Base-by-base conservation (phyloP, 352 stramenopile species). In the Phytophthora pistaciae region DNA sequence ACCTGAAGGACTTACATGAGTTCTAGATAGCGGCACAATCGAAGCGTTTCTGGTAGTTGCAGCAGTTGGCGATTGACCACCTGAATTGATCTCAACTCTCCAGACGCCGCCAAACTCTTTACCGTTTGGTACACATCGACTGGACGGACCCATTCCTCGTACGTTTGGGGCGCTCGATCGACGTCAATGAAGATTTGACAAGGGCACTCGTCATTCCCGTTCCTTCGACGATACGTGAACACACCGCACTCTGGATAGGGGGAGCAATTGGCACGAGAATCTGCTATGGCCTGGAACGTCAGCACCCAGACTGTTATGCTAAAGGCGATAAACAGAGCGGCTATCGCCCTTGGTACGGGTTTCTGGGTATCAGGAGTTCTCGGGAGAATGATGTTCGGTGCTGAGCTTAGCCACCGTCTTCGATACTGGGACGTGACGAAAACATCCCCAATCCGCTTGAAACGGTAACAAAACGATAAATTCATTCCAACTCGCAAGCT, bases 401-500 rank as follows among this genome's bases (percentile, higher is more conserved):
- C 3, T 20, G 38, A 46, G 38, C 14, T 46, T 46, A 46, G 16
- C 38, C 38, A n/a, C 40, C 56, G n/a, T 10, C 58, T 44, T 13
- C 58, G 68, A 57, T 73, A 48, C 20, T 40, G 44, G 20, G 60
- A 61, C 54, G 60, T 61, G 14, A 75, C 33, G 18, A 75, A 56
- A 23, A 33, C 29, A 20, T 65, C 42, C 1, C 73, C 36, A 27
- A 79, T 53, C 20, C 44, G 38, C 29, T 67, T 44, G 36, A 75
- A 65, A 40, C 64, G 75, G 50, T 75, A 77, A 27, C 64, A 73
- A 36, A 77, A 75, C 1, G 56, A 68, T 10, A 79, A 18, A 20
- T 77, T 77, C 68, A 77, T 74, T 20, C 42, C 59, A 48, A 79
- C 64, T 8, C 67, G 74, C 11, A 85, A 42, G 0, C 64, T 60